Percentiles rank a stretch among this genome's conserved stretches.
Conservation (phyloP, 2,329 filamentous ascomycete species). For the Furcasterigmium sp. region DNA sequence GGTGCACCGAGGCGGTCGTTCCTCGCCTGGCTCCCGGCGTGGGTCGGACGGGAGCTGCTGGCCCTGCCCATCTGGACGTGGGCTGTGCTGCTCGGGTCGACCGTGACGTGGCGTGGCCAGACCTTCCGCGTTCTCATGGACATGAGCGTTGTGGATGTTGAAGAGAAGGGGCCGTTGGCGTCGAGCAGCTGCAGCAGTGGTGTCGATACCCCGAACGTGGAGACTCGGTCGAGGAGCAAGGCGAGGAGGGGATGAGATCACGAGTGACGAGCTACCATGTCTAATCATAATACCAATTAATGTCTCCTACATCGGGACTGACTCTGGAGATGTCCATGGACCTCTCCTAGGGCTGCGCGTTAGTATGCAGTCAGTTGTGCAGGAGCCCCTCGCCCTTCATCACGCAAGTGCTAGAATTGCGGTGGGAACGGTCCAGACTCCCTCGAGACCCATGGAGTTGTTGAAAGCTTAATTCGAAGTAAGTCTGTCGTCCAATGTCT, state of each 20-base stretch:
- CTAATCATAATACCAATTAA: too few species aligned
- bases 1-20: conserved; percentile 50
- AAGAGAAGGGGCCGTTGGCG: conserved; percentile 1
- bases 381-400: too few species aligned
- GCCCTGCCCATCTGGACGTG: conserved; percentile 87
- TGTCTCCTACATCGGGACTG: too few species aligned
- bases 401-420: too few species aligned
- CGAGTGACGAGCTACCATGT: too few species aligned
- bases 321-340: too few species aligned
- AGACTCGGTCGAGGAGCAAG: conserved; percentile 2
- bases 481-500: too few species aligned
- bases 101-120: conserved; percentile 81
- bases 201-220: not conserved
- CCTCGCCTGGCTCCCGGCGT: conserved; percentile 69
- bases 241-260: not conserved
- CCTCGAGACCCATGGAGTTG: too few species aligned
- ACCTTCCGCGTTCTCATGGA: conserved; percentile 78
- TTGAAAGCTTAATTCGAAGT: too few species aligned
- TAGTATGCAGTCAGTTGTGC: too few species aligned
- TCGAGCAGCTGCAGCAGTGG: not conserved
- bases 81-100: conserved; percentile 84
- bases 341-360: too few species aligned
- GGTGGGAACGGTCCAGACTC: too few species aligned
- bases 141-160: conserved; percentile 63
- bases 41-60: conserved; percentile 77